Evolutionary conservation across 257 asterid genomes (phyloP), one percentile per base, ranked within the genome.

Genomic region (Parsonsia alboflavescens): DNA sequence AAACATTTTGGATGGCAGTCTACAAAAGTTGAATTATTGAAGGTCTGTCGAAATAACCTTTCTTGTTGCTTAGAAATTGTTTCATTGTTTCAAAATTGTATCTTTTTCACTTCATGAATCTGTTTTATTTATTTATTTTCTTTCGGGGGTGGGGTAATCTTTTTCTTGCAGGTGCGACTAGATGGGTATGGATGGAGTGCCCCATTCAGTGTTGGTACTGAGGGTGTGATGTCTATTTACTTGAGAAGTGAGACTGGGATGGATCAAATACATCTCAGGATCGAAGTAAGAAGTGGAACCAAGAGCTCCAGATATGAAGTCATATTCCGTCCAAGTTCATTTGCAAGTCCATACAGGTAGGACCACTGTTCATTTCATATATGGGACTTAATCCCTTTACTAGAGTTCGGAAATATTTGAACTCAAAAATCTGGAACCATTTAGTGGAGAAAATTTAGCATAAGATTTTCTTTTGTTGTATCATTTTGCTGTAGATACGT

Each of bases 311-410:
- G 85, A 79, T 86, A 82, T 81, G 98, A 95, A 83, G 93, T 90
- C 73, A 84, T 95, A 80, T 81, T 95, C 84, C 97, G 98, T 30
- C 98, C 96, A 54, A 77, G 74, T 78, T 87, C 93, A 48, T 86
- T 87, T 75, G 82, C 99, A 44, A 92, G 97, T 81, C 98, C 99
- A 82, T 95, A 89, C 96, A 95, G 99, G 99, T 94, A 70, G 76
- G 76, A 1, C 81, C 75, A 68, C 75, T 65, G 70, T 73, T 53
- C 19, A 50, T 79, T 64, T 56, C 61, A 73, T 36, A 11, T 67
- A 57, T 46, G 24, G 45, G 24, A 39, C 70, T 46, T 45, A 59
- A 52, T 66, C 68, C 64, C 62, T 59, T 65, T 58, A 52, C 63
- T 33, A 11, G 54, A 46, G 66, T 33, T 45, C 48, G 42, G 56